Evolutionary conservation across 345 rosid genomes (phyloP).

Genomic region (Camelina sativa): DNA sequence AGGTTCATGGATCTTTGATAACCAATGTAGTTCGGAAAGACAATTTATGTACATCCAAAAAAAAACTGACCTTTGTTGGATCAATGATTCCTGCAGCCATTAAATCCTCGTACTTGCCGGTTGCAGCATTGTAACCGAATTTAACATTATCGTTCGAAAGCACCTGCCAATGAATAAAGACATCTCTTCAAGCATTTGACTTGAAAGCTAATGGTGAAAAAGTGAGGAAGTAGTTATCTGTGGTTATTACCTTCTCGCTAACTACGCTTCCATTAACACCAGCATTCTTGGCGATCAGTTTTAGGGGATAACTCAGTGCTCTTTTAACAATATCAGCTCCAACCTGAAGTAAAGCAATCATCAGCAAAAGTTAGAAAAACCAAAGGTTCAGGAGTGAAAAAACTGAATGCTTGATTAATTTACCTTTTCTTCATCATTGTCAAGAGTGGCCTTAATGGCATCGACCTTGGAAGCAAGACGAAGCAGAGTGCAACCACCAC

Average conservation of each 20-base stretch:
- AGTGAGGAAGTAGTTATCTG: not conserved
- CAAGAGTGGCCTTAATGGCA: conserved; percentile 73
- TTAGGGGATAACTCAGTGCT: conserved; percentile 87
- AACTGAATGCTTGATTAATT: conserved; percentile 10
- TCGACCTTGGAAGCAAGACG: conserved; percentile 74
- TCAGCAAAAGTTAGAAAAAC: not conserved
- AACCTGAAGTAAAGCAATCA: conserved; percentile 52
- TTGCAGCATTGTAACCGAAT: conserved; percentile 92
- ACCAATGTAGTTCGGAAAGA: not conserved
- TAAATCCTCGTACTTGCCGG: conserved; percentile 90
- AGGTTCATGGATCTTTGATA: conserved; percentile 6
- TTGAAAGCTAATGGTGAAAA: conserved; percentile 1
- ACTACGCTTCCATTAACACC: conserved; percentile 97
- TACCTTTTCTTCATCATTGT: conserved; percentile 92
- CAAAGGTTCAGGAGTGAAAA: not conserved
- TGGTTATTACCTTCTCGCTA: conserved; percentile 74
- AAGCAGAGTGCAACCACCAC: conserved; percentile 85
- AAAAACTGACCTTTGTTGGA: conserved; percentile 75
- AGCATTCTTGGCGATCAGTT: conserved; percentile 92
- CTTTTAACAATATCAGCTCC: conserved; percentile 95
- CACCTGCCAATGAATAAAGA: conserved; percentile 52
- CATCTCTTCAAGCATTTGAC: conserved; percentile 25
- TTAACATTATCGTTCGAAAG: conserved; percentile 71
- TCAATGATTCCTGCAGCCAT: conserved; percentile 98
- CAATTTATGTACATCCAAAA: not conserved